Conservation (phyloP, 495 filamentous ascomycete genomes). For the Parachaetomium inaequale region DNA sequence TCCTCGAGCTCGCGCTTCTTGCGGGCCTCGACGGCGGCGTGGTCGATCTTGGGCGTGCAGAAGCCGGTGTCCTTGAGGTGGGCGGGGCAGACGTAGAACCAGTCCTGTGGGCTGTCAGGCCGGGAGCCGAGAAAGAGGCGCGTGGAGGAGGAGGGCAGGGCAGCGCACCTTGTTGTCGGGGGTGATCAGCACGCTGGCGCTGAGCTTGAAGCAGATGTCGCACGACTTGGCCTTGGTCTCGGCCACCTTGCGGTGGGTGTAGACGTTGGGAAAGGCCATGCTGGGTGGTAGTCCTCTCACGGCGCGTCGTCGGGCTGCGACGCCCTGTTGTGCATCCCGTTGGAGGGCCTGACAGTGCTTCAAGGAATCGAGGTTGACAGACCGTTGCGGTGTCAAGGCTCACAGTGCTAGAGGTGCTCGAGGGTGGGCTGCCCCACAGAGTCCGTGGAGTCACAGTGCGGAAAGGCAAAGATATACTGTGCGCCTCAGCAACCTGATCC, state of each 20-base stretch:
- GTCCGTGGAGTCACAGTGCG: no score
- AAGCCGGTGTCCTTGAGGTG: slow-evolving; percentile 85
- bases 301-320: not conserved
- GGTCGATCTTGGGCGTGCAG: slow-evolving; percentile 73
- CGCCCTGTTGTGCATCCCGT: no score
- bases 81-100: slow-evolving; percentile 82
- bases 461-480: no score
- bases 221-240: slow-evolving; percentile 79
- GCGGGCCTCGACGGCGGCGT: slow-evolving; percentile 66
- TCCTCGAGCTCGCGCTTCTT: slow-evolving; percentile 68
- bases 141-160: not conserved
- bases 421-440: no score
- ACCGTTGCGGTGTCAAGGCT: no score
- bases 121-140: not conserved
- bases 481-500: no score
- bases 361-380: no score
- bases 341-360: no score
- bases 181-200: slow-evolving; percentile 81
- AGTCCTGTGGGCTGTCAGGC: slow-evolving; percentile 60
- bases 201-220: slow-evolving; percentile 86
- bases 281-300: not conserved
- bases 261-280: slow-evolving; percentile 71
- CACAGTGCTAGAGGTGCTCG: no score
- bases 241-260: slow-evolving; percentile 83
- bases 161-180: slow-evolving; percentile 74